Conservation (phyloP, 441 rosid genomes). For the Gossypium gossypioides region DNA sequence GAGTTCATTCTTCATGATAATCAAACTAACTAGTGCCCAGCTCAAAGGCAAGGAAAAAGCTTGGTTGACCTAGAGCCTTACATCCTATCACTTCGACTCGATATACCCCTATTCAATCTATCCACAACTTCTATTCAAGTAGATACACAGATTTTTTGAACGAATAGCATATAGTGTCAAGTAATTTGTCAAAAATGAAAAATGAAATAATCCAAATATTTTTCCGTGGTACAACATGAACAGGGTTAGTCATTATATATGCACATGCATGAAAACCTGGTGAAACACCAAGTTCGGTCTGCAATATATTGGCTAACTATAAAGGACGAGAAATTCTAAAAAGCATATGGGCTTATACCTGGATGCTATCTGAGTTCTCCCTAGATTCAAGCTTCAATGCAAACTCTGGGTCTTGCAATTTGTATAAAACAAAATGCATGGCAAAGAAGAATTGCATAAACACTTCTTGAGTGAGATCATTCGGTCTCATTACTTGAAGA, state of each 20-base stretch:
- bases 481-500: conserved; percentile 41
- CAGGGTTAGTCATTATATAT: neutral
- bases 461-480: conserved; percentile 29
- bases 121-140: neutral
- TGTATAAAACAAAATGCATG: conserved; percentile 49
- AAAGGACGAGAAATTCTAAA: conserved; percentile 3
- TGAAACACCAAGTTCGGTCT: neutral
- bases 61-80: neutral
- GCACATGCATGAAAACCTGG: neutral
- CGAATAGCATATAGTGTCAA: neutral
- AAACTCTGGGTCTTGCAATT: conserved; percentile 79
- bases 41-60: neutral
- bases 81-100: neutral
- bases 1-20: neutral
- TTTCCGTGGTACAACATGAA: neutral
- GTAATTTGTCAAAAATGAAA: neutral
- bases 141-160: neutral
- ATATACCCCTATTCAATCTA: neutral
- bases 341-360: conserved; percentile 38
- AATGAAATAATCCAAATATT: neutral
- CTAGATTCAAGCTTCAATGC: conserved; percentile 47
- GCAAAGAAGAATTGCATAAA: conserved; percentile 44
- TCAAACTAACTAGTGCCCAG: neutral
- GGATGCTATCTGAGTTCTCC: conserved; percentile 55
- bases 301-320: neutral